Evolutionary conservation across 331 rosid genomes (phyloP), one percentile per base, ranked within the genome.

Genomic region (Quercus tomentella): DNA sequence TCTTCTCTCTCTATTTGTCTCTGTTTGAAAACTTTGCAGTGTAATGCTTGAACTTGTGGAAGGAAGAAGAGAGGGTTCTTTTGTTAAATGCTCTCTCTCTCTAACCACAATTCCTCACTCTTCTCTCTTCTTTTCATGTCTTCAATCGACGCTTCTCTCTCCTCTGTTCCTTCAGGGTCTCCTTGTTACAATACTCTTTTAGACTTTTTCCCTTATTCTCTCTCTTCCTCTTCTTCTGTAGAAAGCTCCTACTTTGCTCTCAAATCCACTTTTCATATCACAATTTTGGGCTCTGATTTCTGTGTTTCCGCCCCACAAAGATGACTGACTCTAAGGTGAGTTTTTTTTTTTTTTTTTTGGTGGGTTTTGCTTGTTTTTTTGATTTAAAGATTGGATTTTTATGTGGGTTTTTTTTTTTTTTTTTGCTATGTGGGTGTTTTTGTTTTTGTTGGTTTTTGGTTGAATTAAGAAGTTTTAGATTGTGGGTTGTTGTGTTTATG

Each of bases 111-210:
- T 49, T 74, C 20, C 83, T 60, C 82, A 45, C 79, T 60, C 61
- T 71, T 82, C 67, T 6, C 79, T 76, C 94, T 62, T 78, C 94
- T 62, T 89, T 92, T 84, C 92, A 93, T 93, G 96, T 93, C 97
- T 93, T 84, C 92, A 77, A 82, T 87, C 88, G 82, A 86, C 52
- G 74, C 79, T 74, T 77, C 72, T 72, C 74, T 76, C 62, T 74
- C 74, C 25, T 65, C 83, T 85, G 77, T 86, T 85, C 83, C 84
- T 68, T 78, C 90, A 85, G 94, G 93, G 89, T 93, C 90, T 77
- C 88, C 73, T 20, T 45, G 5, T 66, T 82, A 87, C 83, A 85
- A 87, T 81, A 79, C 91, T 89, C 91, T 88, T 87, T 9, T 67
- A 67, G 49, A 20, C 83, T 43, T 63, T 76, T 76, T 22, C 7